Evolutionary conservation across 2,329 filamentous ascomycete species (phyloP), one percentile per base, ranked within the genome.

Genomic region (Sphaerulina vaccinii): DNA sequence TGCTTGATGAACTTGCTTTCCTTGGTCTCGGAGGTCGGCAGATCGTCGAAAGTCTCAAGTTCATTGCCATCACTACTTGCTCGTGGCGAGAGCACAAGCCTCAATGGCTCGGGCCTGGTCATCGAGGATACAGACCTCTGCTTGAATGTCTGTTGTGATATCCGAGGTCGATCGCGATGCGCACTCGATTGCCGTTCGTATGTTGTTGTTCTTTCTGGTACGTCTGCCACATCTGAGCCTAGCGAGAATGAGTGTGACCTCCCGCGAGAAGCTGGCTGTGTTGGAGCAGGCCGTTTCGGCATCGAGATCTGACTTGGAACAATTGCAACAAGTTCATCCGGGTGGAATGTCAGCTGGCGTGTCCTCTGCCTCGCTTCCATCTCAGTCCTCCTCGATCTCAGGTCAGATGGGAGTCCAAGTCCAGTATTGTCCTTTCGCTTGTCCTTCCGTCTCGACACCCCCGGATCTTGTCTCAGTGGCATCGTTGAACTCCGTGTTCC

Each of bases 31-130:
- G 91, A 96, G 0, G 91, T 97, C 1, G 92, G 92, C 50, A 99
- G 75, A 70, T 99, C 93, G 68, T 99, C 93, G 68, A 99, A 97
- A 2, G 81, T 84, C 61, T 97, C 92, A 27, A 99, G 78, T 70
- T 99, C 93, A 54, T 86, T 87, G 13, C 93, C 45, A 51, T 54
- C 51, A 46, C 49, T 52, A 8, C 49, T 50, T 5, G 50, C n/a
- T 35, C 40, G 44, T 11, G 15, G 22, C 22, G 49, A 50, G 19
- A 40, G 15, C 9, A n/a, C 24, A 11, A 41, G 24, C 13, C 24
- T 40, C n/a, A 18, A 22, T 5, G 15, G 36, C 2, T 10, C 33
- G 7, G 24, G 19, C 10, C 5, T 35, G 3, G 19, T 21, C 18
- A 46, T 42, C 23, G 8, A 19, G 15, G 51, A 11, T 37, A 19